Base-by-base conservation (phyloP, 306 rosid genomes). In the Macrotyloma uniflorum region DNA sequence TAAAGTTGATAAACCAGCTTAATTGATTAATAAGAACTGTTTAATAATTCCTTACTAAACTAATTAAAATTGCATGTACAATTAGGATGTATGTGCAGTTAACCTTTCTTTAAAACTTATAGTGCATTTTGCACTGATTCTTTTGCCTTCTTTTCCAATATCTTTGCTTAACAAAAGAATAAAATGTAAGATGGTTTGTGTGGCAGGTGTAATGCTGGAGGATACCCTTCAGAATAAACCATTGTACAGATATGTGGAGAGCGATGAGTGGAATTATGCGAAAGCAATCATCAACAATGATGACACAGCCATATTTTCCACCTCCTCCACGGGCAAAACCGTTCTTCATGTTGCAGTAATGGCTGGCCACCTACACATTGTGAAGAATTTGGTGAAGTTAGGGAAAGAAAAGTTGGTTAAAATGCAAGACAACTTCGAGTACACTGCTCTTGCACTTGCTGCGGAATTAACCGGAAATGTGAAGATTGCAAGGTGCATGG, bases 301-400 rank as follows among this genome's bases (percentile, higher is more conserved):
- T 0, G 42, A 35, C 1, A 1, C 8, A 7, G 8, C 57, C 26
- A 11, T 43, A 30, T 43, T 42, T 14, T 26, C 42, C 0, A 30
- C 11, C 1, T 9, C 74, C 4, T 1, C 22, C 4, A 26, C 62
- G 5, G 35, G 45, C 0, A 82, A 69, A 9, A 82, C 82, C 0
- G 45, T 65, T 28, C 73, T 82, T 40, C 85, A 82, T 9, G 38
- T 62, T 28, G 85, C 85, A 13, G 82, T 53, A 15, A 76, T 70
- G 8, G 62, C 69, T 1, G 74, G 79, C 19, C 46, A 63, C 54
- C 43, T 8, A 13, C 3, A 32, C 0, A 76, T 70, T 16, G 78
- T 62, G 14, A 15, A 20, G 26, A 28, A 6, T 1, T 43, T 77
- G 8, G 67, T 67, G 1, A 13, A 0, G 8, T 0, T 6, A 12